Evolutionary conservation across 1,284 basidiomycete species (phyloP).

Genomic region (Tetrapyrgos nigripes): DNA sequence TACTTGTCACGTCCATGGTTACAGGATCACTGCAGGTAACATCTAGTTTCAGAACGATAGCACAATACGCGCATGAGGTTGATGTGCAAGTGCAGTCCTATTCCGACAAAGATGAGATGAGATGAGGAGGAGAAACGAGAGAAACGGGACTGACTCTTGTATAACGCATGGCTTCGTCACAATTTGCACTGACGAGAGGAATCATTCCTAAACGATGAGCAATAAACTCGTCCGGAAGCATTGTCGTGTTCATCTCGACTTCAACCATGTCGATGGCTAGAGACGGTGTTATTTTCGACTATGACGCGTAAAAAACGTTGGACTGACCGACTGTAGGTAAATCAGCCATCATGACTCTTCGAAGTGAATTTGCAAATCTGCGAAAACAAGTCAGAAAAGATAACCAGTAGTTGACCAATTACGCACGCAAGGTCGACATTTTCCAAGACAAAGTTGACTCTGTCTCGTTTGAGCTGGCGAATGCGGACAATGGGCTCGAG

Average conservation of each 20-base stretch:
- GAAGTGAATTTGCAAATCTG: conserved; percentile 88
- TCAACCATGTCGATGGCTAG: conserved; percentile 97
- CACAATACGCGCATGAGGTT: conserved; percentile 83
- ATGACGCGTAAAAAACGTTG: background rate
- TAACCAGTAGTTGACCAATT: background rate
- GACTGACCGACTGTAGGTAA: conserved; percentile 89
- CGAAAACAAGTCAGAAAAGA: conserved; percentile 19
- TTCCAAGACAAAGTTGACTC: conserved; percentile 88
- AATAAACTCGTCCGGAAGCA: conserved; percentile 97
- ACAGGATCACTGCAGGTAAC: conserved; percentile 71
- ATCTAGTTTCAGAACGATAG: conserved; percentile 78
- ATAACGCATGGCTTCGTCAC: conserved; percentile 86
- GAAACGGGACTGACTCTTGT: conserved; percentile 62
- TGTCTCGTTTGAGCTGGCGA: conserved; percentile 79
- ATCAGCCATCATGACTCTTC: conserved; percentile 94
- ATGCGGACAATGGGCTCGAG: conserved; percentile 76
- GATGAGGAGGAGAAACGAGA: background rate
- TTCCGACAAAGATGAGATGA: conserved; percentile 14
- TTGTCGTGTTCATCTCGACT: conserved; percentile 91
- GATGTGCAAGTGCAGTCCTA: conserved; percentile 88
- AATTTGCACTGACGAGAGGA: conserved; percentile 86
- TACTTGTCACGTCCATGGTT: conserved; percentile 85
- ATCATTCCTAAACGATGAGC: conserved; percentile 96
- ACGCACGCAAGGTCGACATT: conserved; percentile 90
- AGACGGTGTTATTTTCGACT: conserved; percentile 8